Percentiles rank a stretch among this genome's conserved stretches.
phyloP scores from a whole-genome alignment of 345 rosid species.

The Hevea brasiliensis region DNA sequence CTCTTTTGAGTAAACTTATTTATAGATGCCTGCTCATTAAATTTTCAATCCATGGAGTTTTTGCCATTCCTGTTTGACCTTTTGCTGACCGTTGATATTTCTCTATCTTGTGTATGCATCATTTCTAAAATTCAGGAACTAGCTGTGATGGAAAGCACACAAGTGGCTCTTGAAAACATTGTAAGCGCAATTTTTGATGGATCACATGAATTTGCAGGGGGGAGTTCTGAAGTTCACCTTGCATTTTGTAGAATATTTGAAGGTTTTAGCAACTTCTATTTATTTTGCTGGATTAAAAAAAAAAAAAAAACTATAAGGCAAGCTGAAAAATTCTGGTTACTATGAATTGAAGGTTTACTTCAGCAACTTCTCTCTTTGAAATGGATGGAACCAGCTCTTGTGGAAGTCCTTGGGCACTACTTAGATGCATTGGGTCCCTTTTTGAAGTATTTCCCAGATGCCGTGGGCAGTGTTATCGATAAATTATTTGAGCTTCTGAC shows the following conservation, averaged over 20 bases:
- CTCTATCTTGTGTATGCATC: neutral
- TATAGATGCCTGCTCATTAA: constrained; percentile 4
- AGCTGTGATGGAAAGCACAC: constrained; percentile 80
- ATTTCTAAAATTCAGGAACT: constrained; percentile 58
- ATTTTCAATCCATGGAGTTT: constrained; percentile 8
- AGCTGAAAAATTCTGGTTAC: constrained; percentile 25
- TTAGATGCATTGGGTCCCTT: constrained; percentile 83
- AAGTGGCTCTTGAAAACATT: constrained; percentile 70
- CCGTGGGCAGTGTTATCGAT: constrained; percentile 75
- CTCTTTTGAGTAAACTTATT: constrained; percentile 11
- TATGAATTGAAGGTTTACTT: constrained; percentile 65
- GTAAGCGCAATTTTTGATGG: constrained; percentile 76
- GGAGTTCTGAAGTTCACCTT: constrained; percentile 60
- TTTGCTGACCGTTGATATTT: neutral
- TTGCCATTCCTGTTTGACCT: constrained; percentile 1
- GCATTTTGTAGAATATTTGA: constrained; percentile 65
- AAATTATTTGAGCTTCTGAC: constrained; percentile 89
- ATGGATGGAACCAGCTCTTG: constrained; percentile 83
- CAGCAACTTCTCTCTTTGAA: constrained; percentile 79
- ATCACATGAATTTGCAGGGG: constrained; percentile 56
- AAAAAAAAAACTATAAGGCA: neutral
- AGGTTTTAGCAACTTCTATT: constrained; percentile 42
- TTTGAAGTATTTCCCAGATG: constrained; percentile 77
- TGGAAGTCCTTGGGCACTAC: constrained; percentile 71
- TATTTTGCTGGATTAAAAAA: neutral